These are phyloP conservation scores for Penicillium salamii DNA, from an alignment of 495 filamentous ascomycete genomes.

Conservation along the genomic window DNA sequence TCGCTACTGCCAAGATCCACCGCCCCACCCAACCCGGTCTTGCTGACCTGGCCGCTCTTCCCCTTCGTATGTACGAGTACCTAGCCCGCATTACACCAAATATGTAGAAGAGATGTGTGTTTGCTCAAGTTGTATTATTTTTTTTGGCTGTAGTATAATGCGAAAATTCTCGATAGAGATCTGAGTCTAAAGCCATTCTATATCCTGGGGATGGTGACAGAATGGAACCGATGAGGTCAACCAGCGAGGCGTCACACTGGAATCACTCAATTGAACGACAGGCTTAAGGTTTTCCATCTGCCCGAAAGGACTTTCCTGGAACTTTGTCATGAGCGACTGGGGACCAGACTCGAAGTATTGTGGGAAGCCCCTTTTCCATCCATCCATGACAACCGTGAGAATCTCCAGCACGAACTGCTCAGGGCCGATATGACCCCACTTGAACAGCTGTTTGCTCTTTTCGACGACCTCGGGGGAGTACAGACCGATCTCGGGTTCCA, in stretches of 20 bases:
- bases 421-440: slow-evolving; percentile 4
- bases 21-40: too few species aligned
- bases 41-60: too few species aligned
- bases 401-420: slow-evolving; percentile 6
- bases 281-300: slow-evolving; percentile 9
- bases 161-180: too few species aligned
- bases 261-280: slow-evolving; percentile 7
- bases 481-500: not conserved
- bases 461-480: slow-evolving; percentile 22
- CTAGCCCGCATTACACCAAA: too few species aligned
- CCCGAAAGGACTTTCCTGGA: not conserved
- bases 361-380: slow-evolving; percentile 7
- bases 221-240: not conserved
- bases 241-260: slow-evolving; percentile 4
- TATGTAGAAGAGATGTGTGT: too few species aligned
- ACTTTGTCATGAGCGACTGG: slow-evolving; percentile 4
- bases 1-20: too few species aligned
- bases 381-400: slow-evolving; percentile 6
- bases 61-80: too few species aligned
- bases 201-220: slow-evolving; percentile 1
- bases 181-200: slow-evolving; percentile 4
- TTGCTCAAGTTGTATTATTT: too few species aligned
- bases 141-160: too few species aligned
- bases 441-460: slow-evolving; percentile 4
- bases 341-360: slow-evolving; percentile 4